Evolutionary conservation across 1,284 basidiomycete species (phyloP).

Genomic region (Leccinum fallax): DNA sequence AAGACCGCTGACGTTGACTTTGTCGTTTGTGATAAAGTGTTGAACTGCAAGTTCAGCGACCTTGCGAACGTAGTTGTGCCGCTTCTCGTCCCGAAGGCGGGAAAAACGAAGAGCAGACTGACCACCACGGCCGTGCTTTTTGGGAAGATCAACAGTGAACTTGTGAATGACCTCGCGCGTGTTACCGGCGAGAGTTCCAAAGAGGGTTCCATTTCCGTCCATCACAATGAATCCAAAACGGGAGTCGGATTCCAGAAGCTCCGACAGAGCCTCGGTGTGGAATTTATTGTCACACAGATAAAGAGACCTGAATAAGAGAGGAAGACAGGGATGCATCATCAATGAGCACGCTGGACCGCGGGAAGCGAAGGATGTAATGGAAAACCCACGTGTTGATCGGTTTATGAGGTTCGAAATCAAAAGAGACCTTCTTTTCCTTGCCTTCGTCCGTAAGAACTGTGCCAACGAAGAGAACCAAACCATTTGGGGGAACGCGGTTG

Average conservation of each 20-base stretch:
- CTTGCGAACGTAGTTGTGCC: slow-evolving; percentile 99
- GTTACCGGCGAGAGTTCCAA: slow-evolving; percentile 95
- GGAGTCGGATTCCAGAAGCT: slow-evolving; percentile 96
- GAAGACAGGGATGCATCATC: slow-evolving; percentile 3
- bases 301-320: slow-evolving; percentile 64
- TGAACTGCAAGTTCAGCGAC: slow-evolving; percentile 97
- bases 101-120: slow-evolving; percentile 99
- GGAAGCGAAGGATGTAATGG: slow-evolving; percentile 1
- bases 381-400: slow-evolving; percentile 93
- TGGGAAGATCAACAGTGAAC: slow-evolving; percentile 98
- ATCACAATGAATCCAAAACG: slow-evolving; percentile 99
- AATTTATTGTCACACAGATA: slow-evolving; percentile 99
- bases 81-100: slow-evolving; percentile 98
- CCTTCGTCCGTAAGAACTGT: slow-evolving; percentile 98
- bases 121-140: slow-evolving; percentile 99
- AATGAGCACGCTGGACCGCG: slow-evolving; percentile 6
- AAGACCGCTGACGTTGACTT: slow-evolving; percentile 96
- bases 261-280: slow-evolving; percentile 96
- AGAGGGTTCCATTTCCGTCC: slow-evolving; percentile 97
- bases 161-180: slow-evolving; percentile 98
- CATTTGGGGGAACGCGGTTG: slow-evolving; percentile 94
- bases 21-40: slow-evolving; percentile 98
- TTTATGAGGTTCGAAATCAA: slow-evolving; percentile 97
- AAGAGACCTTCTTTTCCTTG: slow-evolving; percentile 98
- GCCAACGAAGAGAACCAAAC: slow-evolving; percentile 95